Evolutionary conservation across 192 early-diverging fungal species (phyloP).

Genomic region (Coemansia sp.): DNA sequence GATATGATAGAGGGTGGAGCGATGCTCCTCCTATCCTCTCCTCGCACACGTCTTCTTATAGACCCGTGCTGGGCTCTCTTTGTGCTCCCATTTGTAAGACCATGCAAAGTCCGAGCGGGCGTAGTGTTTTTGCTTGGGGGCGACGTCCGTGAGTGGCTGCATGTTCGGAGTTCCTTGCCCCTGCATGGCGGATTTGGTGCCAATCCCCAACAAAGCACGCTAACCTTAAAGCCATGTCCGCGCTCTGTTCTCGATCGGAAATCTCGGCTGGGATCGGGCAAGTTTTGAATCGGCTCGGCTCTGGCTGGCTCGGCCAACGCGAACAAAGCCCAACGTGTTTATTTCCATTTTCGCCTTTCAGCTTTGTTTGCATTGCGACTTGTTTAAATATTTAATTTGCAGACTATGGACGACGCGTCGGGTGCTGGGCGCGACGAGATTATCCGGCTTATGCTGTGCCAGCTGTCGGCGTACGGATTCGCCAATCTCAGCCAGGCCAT

Average conservation of each 20-base stretch:
- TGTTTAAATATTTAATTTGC: too few species aligned
- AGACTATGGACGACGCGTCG: conserved; percentile 11
- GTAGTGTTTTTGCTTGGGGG: not conserved
- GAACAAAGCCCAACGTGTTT: too few species aligned
- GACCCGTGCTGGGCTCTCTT: too few species aligned
- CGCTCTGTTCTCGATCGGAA: too few species aligned
- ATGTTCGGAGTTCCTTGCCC: conserved; percentile 13
- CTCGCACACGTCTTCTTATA: too few species aligned
- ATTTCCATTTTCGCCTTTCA: too few species aligned
- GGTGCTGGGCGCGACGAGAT: conserved; percentile 26
- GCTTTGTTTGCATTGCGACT: not conserved
- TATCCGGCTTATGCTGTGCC: conserved; percentile 42
- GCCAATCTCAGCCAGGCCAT: conserved; percentile 58
- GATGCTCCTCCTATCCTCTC: too few species aligned
- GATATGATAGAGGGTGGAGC: too few species aligned
- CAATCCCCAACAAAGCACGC: not conserved
- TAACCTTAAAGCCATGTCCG: too few species aligned
- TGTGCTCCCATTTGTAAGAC: not conserved
- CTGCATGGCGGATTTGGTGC: not conserved
- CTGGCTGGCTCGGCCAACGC: too few species aligned
- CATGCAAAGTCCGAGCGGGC: too few species aligned
- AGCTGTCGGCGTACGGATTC: conserved; percentile 57
- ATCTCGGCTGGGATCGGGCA: too few species aligned
- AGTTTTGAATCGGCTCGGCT: not conserved
- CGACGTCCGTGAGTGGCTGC: conserved; percentile 3